A percentile compares a stretch with the other conserved stretches of the same genome.
These are phyloP conservation scores for Sporothrix mexicana DNA, from an alignment of 2,329 filamentous ascomycete species.

Conservation along the genomic window DNA sequence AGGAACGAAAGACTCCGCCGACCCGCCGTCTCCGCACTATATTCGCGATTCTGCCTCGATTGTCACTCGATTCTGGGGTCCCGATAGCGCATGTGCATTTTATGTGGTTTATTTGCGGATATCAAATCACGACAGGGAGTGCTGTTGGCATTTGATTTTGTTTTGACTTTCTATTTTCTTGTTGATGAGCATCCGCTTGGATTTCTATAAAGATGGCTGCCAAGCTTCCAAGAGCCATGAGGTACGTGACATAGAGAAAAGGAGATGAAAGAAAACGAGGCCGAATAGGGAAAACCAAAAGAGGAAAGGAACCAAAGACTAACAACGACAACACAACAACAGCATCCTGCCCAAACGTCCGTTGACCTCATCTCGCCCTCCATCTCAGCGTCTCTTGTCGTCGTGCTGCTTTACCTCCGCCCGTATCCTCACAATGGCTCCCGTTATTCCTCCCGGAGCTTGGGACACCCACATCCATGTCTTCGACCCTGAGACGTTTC, in stretches of 20 bases:
- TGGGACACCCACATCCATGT: conserved; percentile 33
- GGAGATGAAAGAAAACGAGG: neutral
- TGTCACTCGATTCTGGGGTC: neutral
- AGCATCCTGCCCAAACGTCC: neutral
- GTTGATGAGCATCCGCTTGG: neutral
- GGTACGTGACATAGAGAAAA: neutral
- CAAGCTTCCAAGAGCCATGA: conserved; percentile 12
- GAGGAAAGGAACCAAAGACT: neutral
- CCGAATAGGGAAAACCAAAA: neutral
- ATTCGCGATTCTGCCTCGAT: neutral
- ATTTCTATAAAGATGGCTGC: conserved; percentile 16
- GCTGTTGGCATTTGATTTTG: neutral
- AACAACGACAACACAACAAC: neutral
- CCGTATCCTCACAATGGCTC: conserved; percentile 7
- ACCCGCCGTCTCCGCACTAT: conserved; percentile 11
- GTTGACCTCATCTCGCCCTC: too few relatives aligned
- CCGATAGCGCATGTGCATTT: neutral
- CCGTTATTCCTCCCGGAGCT: conserved; percentile 17
- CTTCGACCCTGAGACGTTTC: conserved; percentile 27
- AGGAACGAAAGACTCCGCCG: conserved; percentile 6
- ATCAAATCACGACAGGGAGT: neutral
- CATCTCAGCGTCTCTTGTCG: neutral
- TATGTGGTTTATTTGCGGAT: neutral
- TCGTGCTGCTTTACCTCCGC: neutral
- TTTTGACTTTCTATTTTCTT: neutral